Conservation (phyloP, 2,329 filamentous ascomycete species). For the Alternaria alternata region DNA sequence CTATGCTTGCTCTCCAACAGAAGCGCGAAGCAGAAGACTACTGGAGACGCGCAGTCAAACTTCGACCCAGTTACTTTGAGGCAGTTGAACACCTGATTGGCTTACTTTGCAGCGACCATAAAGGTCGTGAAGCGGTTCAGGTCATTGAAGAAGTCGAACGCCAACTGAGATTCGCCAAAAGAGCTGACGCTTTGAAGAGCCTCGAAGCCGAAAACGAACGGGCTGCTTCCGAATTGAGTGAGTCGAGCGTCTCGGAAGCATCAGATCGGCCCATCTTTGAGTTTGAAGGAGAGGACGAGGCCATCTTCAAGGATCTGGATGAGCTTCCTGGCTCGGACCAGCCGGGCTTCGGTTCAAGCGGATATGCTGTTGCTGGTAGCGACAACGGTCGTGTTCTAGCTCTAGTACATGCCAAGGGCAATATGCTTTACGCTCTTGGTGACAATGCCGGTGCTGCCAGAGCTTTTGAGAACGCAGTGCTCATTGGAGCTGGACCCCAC, state of each 20-base stretch:
- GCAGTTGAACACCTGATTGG: constrained; percentile 94
- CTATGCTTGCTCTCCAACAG: constrained; percentile 82
- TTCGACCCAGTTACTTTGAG: constrained; percentile 89
- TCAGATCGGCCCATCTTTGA: constrained; percentile 67
- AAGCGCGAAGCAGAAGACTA: constrained; percentile 84
- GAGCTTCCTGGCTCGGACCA: constrained; percentile 54
- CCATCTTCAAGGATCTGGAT: constrained; percentile 48
- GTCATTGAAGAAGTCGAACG: constrained; percentile 87
- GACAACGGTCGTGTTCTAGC: constrained; percentile 94
- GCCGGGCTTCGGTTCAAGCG: constrained; percentile 76
- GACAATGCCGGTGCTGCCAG: constrained; percentile 81
- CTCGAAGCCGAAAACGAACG: constrained; percentile 67
- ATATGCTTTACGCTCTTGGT: constrained; percentile 91
- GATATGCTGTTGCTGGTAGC: constrained; percentile 81
- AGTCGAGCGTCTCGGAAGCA: constrained; percentile 61
- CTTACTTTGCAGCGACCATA: constrained; percentile 80
- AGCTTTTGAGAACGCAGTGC: constrained; percentile 92
- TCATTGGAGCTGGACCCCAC: constrained; percentile 81
- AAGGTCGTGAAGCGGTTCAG: constrained; percentile 83
- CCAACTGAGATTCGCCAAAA: constrained; percentile 64
- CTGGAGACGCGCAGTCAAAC: constrained; percentile 84
- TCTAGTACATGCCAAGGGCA: constrained; percentile 97
- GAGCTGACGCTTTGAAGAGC: constrained; percentile 57
- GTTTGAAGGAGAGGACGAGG: constrained; percentile 55
- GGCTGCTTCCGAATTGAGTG: constrained; percentile 66